Conservation (phyloP, 2,329 filamentous ascomycete species). For the Hypoxylon sp. region DNA sequence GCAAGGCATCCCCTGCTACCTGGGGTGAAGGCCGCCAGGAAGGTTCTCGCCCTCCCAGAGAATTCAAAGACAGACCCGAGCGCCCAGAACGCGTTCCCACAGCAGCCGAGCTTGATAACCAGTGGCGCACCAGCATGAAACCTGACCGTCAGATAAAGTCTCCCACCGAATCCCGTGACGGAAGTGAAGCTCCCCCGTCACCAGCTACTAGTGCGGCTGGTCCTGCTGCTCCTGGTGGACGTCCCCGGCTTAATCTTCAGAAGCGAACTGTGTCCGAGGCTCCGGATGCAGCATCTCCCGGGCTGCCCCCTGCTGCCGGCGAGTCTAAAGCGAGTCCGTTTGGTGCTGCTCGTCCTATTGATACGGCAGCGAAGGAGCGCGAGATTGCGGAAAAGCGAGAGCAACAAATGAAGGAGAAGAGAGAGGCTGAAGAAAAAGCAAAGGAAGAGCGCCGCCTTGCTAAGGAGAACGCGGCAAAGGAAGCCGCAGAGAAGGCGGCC, state of each 20-base stretch:
- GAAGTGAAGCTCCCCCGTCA: conserved; percentile 81
- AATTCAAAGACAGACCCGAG: conserved; percentile 79
- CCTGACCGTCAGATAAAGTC: conserved; percentile 77
- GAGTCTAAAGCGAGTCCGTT: conserved; percentile 93
- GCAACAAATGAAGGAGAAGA: conserved; percentile 81
- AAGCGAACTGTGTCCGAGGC: conserved; percentile 92
- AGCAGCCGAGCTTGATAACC: conserved; percentile 90
- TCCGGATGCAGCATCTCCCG: conserved; percentile 63
- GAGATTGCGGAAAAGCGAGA: conserved; percentile 91
- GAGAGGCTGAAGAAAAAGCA: conserved; percentile 86
- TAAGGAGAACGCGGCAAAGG: conserved; percentile 72
- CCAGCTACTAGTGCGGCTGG: conserved; percentile 62
- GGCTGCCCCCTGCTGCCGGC: conserved; percentile 60
- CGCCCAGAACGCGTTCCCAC: conserved; percentile 75
- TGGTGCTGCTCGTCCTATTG: conserved; percentile 91
- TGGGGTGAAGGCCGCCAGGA: conserved; percentile 83
- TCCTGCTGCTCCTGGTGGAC: conserved; percentile 68
- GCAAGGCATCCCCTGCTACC: conserved; percentile 77
- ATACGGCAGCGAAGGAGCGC: conserved; percentile 89
- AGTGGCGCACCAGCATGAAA: conserved; percentile 93
- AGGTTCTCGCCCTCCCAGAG: conserved; percentile 82
- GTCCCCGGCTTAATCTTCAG: conserved; percentile 86
- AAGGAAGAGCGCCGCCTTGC: conserved; percentile 78
- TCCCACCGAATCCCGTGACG: conserved; percentile 76
- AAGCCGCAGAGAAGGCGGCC: conserved; percentile 53